Evolutionary conservation across 2,329 filamentous ascomycete species (phyloP), one percentile per base, ranked within the genome.

Genomic region (Helotiales sp.): DNA sequence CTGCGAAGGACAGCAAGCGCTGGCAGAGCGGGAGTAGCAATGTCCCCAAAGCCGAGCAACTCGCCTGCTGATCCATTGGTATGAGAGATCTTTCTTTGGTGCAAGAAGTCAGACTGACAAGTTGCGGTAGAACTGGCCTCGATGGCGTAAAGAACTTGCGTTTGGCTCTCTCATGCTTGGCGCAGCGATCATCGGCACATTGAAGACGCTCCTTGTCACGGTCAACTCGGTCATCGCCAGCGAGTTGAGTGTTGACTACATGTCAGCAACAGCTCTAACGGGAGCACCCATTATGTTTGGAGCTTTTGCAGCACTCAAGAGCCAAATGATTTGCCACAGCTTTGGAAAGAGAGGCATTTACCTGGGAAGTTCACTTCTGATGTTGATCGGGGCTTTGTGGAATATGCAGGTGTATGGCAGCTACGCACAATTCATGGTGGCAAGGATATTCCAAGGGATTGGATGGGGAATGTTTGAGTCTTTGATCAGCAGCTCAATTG

Each of bases 381-480:
- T 87, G 54, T 82, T 87, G 50, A 76, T 82, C 49, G 85, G 85
- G 1, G 78, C 80, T 2, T 74, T 84, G 1, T 86, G 84, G 84
- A 86, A 84, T 69, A 83, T 82, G 67, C 78, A 79, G 20, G 79
- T 82, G 5, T 72, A 73, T 6, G 73, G 74, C 57, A 80, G 75
- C 69, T 84, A 82, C 63, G 77, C 76, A 8, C 79, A 83, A 64
- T 83, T 82, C 72, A 82, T 87, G 81, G 81, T 80, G 0, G 83
- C 85, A 2, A 80, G 86, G 10, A 73, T 86, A 20, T 79, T 88
- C 37, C 85, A 88, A 72, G 86, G 85, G 0, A 64, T 88, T 0
- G 86, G 83, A n/a, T 87, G 86, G 84, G 86, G 86, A 6, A 82
- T 83, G 11, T 86, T 88, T 67, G 86, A 89, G 70, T 82, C 81